These are phyloP conservation scores for Kandelia obovata DNA, from an alignment of 345 rosid species.

Conservation along the genomic window DNA sequence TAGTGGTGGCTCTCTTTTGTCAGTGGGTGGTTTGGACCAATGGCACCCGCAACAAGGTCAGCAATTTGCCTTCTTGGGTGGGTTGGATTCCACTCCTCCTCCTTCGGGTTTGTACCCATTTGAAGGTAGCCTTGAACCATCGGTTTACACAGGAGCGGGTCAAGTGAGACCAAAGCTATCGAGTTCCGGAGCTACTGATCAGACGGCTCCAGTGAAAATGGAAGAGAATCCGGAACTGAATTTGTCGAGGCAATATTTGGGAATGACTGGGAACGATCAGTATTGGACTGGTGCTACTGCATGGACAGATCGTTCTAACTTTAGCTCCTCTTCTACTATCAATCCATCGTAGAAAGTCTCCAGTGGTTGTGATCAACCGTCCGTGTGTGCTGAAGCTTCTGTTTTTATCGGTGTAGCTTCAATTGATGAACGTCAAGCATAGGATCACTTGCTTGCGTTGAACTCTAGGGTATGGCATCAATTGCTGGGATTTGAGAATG, in stretches of 20 bases:
- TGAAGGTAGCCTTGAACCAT: constrained; percentile 39
- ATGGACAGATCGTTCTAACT: constrained; percentile 61
- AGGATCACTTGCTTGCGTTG: constrained; percentile 8
- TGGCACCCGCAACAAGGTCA: constrained; percentile 50
- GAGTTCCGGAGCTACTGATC: constrained; percentile 22
- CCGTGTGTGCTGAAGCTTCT: not conserved
- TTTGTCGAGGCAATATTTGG: constrained; percentile 52
- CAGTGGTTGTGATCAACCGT: not conserved
- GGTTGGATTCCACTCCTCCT: constrained; percentile 40
- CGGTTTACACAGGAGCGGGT: constrained; percentile 28
- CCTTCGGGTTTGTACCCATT: constrained; percentile 38
- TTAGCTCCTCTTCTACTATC: constrained; percentile 54
- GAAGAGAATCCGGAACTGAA: constrained; percentile 45
- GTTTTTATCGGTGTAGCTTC: constrained; percentile 28
- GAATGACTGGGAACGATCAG: constrained; percentile 43
- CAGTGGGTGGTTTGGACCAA: constrained; percentile 43
- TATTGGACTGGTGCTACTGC: constrained; percentile 33
- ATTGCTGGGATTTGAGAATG: not conserved
- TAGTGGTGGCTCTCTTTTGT: constrained; percentile 33
- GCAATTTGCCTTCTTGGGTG: constrained; percentile 46
- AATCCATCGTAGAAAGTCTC: constrained; percentile 18
- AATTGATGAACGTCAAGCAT: constrained; percentile 12
- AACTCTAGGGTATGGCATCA: constrained; percentile 6
- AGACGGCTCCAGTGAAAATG: constrained; percentile 57
- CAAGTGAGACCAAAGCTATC: constrained; percentile 41